Evolutionary conservation across 208 protist species (phyloP).

Genomic region (Leishmania amazonensis): DNA sequence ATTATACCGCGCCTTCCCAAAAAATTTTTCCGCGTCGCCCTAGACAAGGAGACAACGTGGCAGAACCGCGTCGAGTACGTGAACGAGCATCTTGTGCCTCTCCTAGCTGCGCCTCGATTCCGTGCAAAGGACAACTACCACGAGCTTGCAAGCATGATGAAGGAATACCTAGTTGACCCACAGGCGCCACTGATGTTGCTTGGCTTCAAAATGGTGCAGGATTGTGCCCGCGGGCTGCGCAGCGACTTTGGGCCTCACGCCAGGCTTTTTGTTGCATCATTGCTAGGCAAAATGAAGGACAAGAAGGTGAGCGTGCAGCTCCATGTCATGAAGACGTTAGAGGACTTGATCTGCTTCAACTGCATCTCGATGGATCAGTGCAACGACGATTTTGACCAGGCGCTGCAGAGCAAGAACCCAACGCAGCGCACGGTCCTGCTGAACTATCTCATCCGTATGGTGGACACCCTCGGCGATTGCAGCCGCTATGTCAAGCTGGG

Average conservation of each 20-base stretch:
- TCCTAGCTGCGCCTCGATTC: constrained; percentile 63
- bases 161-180: constrained; percentile 74
- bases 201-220: constrained; percentile 87
- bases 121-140: constrained; percentile 86
- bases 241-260: constrained; percentile 56
- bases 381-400: constrained; percentile 80
- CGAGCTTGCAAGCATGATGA: constrained; percentile 73
- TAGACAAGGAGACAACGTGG: constrained; percentile 80
- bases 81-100: constrained; percentile 62
- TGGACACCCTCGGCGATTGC: constrained; percentile 50
- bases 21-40: constrained; percentile 69
- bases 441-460: constrained; percentile 64
- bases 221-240: constrained; percentile 69
- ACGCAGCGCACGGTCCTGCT: constrained; percentile 73
- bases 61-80: constrained; percentile 77
- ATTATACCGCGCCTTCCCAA: constrained; percentile 67
- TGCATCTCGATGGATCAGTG: constrained; percentile 87
- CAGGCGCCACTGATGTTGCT: constrained; percentile 87
- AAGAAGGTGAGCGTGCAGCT: constrained; percentile 88
- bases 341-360: constrained; percentile 71
- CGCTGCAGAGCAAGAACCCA: constrained; percentile 76
- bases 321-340: constrained; percentile 79
- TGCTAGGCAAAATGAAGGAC: constrained; percentile 92
- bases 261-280: constrained; percentile 41
- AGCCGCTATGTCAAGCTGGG: constrained; percentile 47